Percentiles rank a stretch among this genome's conserved stretches.
Evolutionary conservation across 495 filamentous ascomycete species (phyloP).

Genomic region (Sordaria brevicollis): DNA sequence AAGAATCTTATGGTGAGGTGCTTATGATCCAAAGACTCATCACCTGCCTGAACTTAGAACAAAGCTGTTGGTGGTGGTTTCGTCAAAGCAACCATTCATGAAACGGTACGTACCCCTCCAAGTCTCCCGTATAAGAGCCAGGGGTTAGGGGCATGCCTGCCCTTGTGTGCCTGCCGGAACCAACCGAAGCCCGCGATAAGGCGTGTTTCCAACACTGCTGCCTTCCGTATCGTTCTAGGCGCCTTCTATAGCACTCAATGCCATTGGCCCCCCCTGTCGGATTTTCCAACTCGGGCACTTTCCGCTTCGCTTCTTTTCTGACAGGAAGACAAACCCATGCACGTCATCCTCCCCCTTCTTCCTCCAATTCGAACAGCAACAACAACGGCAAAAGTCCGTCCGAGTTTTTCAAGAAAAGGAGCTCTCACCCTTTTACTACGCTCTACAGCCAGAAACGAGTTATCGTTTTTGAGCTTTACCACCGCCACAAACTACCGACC

Average conservation of each 20-base stretch:
- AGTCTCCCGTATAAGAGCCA: not conserved
- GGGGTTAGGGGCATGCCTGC: not conserved
- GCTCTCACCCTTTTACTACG: no score
- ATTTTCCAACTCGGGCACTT: not conserved
- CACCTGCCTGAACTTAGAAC: not conserved
- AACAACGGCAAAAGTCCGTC: not conserved
- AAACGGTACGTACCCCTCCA: not conserved
- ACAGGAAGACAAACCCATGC: not conserved
- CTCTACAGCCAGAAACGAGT: no score
- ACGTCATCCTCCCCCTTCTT: conserved; percentile 1
- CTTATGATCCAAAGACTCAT: not conserved
- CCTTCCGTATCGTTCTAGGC: not conserved
- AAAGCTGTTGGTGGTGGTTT: not conserved
- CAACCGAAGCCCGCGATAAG: not conserved
- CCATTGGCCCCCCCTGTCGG: not conserved
- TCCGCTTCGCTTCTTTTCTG: not conserved
- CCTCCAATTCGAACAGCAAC: not conserved
- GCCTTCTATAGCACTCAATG: not conserved
- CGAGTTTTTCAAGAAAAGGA: not conserved
- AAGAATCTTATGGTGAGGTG: not conserved
- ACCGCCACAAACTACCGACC: not conserved
- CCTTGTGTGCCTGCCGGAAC: not conserved
- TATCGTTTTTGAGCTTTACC: no score
- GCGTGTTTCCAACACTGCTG: not conserved
- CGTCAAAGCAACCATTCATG: not conserved